A percentile compares a stretch with the other conserved stretches of the same genome.
phyloP scores from a whole-genome alignment of 2,329 filamentous ascomycete species.

The Botryotinia globosa region DNA sequence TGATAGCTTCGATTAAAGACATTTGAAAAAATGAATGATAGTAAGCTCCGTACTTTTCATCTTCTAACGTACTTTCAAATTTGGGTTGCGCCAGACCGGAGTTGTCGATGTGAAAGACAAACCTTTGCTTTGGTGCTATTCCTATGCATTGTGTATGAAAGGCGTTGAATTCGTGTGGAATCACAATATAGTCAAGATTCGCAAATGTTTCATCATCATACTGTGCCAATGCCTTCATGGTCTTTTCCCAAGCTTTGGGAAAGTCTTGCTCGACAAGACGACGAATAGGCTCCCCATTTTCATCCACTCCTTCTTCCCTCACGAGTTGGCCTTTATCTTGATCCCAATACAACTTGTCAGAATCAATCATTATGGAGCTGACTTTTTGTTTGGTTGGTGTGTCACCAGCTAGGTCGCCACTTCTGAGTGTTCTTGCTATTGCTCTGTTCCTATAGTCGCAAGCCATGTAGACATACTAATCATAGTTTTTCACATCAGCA shows the following conservation, averaged over 20 bases:
- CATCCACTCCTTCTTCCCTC: accelerated
- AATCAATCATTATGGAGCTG: constrained; percentile 5
- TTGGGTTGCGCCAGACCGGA: not conserved
- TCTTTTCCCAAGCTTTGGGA: not conserved
- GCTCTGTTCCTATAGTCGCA: constrained; percentile 10
- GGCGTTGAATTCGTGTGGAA: not conserved
- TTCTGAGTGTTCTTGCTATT: constrained; percentile 1
- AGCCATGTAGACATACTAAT: constrained; percentile 1
- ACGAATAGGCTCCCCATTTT: too few species aligned
- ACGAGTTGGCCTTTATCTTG: not conserved
- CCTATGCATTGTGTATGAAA: not conserved
- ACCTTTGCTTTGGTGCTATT: constrained; percentile 11
- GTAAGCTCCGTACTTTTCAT: not conserved
- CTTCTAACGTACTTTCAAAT: not conserved
- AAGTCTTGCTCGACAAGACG: not conserved
- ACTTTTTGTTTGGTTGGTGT: constrained; percentile 1
- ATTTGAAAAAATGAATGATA: not conserved
- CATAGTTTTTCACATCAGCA: not conserved
- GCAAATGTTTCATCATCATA: not conserved
- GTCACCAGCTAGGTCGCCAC: not conserved
- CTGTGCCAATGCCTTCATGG: not conserved
- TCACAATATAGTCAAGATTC: constrained; percentile 11
- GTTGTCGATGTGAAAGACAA: constrained; percentile 12
- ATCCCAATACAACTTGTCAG: not conserved
- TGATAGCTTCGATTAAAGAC: not conserved